Evolutionary conservation across 768 basidiomycete species (phyloP), one percentile per base, ranked within the genome.

Genomic region (Mrakia frigida): DNA sequence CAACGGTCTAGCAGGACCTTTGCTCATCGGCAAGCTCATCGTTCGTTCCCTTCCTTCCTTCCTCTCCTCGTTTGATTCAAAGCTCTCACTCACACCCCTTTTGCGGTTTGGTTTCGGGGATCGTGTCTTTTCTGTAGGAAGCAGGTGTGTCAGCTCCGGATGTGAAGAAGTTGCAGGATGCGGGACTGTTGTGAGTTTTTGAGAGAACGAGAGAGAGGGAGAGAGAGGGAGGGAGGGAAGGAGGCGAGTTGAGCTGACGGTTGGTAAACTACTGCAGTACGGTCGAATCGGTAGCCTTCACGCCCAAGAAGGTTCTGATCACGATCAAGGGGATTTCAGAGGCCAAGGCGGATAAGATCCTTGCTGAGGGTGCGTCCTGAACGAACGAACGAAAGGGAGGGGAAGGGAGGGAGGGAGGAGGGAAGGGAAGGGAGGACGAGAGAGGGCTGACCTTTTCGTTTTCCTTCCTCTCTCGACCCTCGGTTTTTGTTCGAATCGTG

Each of bases 311-410:
- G 85, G 86, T 87, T 71, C 85, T 98, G 46, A 88, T 92, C 76
- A 88, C 89, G 6, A 95, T 98, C 80, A 98, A 98, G 84, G 97
- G 97, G 14, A 97, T 99, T 67, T 94, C 93, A 35, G 97, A 99
- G 80, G 88, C 90, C 78, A 99, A 98, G 82, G 97, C 97, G 2
- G 97, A 99, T 82, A 98, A 94, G 86, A 97, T 99, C 75, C 84
- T 98, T 37, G 84, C 87, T 21, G 94, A 96, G 87, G 97, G 97
- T 93, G 76, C 79, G 88, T 79, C n/a, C n/a, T n/a, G n/a, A n/a
- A n/a, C n/a, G n/a, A n/a, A n/a, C n/a, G n/a, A n/a, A n/a, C n/a
- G n/a, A n/a, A n/a, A n/a, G n/a, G n/a, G n/a, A n/a, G n/a, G n/a
- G n/a, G n/a, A n/a, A n/a, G n/a, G n/a, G n/a, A n/a, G n/a, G n/a